phyloP scores from a whole-genome alignment of 495 filamentous ascomycete genomes.

The Podospora tetraspora region DNA sequence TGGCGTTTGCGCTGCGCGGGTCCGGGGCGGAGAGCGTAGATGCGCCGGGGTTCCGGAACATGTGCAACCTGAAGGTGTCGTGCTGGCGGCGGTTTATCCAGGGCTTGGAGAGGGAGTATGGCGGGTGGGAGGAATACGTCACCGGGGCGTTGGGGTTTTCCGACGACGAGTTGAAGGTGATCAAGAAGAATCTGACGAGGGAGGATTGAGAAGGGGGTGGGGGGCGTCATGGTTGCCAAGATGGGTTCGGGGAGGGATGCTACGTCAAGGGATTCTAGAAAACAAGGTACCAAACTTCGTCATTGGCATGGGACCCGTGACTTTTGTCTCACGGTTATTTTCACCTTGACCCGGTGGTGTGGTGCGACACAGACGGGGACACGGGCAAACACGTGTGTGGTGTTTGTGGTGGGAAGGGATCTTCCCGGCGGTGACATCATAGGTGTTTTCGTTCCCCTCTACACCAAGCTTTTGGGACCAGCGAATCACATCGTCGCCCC shows the following conservation, averaged over 20 bases:
- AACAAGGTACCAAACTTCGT: neutral
- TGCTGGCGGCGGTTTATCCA: constrained; percentile 39
- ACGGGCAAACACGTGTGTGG: neutral
- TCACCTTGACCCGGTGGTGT: neutral
- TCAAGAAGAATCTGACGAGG: constrained; percentile 36
- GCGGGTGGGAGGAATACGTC: constrained; percentile 43
- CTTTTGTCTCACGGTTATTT: neutral
- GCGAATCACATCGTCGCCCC: constrained; percentile 2
- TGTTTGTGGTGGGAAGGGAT: neutral
- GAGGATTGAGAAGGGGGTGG: neutral
- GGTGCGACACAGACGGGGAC: neutral
- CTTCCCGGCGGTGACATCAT: neutral
- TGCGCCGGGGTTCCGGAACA: constrained; percentile 38
- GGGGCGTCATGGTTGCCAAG: neutral
- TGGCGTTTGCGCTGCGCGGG: constrained; percentile 35
- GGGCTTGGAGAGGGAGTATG: constrained; percentile 33
- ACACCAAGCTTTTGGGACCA: neutral
- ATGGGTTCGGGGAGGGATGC: neutral
- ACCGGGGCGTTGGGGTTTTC: constrained; percentile 36
- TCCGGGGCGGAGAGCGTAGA: constrained; percentile 25
- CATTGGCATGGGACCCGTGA: neutral
- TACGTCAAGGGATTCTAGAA: neutral
- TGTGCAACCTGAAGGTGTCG: constrained; percentile 30
- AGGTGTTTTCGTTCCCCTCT: neutral
- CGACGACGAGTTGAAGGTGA: constrained; percentile 35